Conservation (phyloP, 768 basidiomycete genomes). For the Lentinus brumalis region DNA sequence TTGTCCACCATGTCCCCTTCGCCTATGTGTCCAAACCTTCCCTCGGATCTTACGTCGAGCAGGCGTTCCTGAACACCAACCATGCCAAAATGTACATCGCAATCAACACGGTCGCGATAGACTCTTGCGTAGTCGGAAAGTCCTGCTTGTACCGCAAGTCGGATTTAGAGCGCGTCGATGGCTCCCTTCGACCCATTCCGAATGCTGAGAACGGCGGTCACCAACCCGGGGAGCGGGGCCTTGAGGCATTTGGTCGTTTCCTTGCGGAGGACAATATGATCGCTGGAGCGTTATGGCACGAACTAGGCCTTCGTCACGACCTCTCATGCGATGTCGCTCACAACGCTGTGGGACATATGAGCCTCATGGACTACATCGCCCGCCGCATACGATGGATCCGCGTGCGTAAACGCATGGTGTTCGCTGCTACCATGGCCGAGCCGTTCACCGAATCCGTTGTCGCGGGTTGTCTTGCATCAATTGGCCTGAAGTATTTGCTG, state of each 20-base stretch:
- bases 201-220: conserved; percentile 22
- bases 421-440: conserved; percentile 83
- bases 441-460: conserved; percentile 90
- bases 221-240: conserved; percentile 47
- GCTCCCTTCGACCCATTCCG: conserved; percentile 53
- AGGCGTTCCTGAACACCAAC: conserved; percentile 94
- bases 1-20: conserved; percentile 96
- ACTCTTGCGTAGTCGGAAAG: conserved; percentile 97
- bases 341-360: conserved; percentile 89
- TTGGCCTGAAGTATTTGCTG: conserved; percentile 53
- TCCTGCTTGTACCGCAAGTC: conserved; percentile 92
- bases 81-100: conserved; percentile 99
- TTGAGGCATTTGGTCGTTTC: conserved; percentile 83
- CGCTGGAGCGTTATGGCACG: conserved; percentile 89
- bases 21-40: conserved; percentile 69
- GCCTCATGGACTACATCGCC: conserved; percentile 80
- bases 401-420: conserved; percentile 92
- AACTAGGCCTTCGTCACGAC: conserved; percentile 84
- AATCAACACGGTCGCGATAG: conserved; percentile 84
- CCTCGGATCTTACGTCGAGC: conserved; percentile 85
- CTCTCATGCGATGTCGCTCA: conserved; percentile 89
- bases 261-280: conserved; percentile 99
- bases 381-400: conserved; percentile 96
- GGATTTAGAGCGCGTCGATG: conserved; percentile 77
- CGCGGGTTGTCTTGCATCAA: conserved; percentile 62